Conservation (phyloP, 345 rosid genomes). For the Eucalyptus camaldulensis region DNA sequence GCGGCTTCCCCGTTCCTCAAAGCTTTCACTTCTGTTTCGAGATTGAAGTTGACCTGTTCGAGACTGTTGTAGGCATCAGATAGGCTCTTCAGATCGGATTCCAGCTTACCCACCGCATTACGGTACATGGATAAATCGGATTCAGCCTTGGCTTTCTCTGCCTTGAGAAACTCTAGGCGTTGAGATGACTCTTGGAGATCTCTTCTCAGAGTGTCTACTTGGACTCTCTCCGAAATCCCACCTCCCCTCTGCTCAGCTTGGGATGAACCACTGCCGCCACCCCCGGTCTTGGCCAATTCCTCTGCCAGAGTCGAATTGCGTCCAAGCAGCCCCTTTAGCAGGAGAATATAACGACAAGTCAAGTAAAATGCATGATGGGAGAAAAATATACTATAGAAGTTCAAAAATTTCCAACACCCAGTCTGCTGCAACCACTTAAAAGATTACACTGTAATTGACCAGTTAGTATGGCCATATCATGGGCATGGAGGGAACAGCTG, state of each 20-base stretch:
- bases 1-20: constrained; percentile 49
- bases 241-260: constrained; percentile 39
- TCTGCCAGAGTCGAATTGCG: constrained; percentile 84
- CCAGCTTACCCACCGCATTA: constrained; percentile 64
- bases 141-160: constrained; percentile 61
- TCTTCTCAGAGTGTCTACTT: constrained; percentile 54
- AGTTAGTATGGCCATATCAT: neutral
- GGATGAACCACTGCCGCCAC: constrained; percentile 34
- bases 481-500: neutral
- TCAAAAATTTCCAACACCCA: neutral
- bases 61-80: constrained; percentile 91
- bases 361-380: neutral
- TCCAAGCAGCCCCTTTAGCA: constrained; percentile 63
- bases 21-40: constrained; percentile 68
- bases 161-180: constrained; percentile 55
- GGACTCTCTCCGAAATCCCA: constrained; percentile 54
- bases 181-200: constrained; percentile 81
- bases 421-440: neutral
- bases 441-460: neutral
- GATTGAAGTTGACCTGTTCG: constrained; percentile 68
- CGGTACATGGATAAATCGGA: constrained; percentile 56
- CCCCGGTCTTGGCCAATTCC: constrained; percentile 68
- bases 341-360: neutral
- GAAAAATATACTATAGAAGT: neutral
- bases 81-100: constrained; percentile 73